These are phyloP conservation scores for Knoxdaviesia capensis DNA, from an alignment of 2,329 filamentous ascomycete species.

Conservation along the genomic window DNA sequence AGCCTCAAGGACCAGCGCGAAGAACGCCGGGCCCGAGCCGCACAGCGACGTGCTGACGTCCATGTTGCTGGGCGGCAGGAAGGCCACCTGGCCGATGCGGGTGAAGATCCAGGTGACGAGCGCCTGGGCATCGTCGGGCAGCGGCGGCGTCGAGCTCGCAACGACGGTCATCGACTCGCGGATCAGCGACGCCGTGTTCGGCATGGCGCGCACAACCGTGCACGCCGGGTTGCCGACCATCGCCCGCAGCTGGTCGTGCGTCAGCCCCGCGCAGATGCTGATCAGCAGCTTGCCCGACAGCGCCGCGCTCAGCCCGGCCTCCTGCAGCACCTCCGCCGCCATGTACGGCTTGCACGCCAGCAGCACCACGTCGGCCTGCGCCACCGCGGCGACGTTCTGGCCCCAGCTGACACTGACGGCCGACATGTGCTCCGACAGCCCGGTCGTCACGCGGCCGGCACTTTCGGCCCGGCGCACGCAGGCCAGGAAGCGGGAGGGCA, in stretches of 20 bases:
- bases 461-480: constrained; percentile 55
- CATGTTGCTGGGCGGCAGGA: constrained; percentile 47
- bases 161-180: constrained; percentile 72
- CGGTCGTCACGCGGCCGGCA: constrained; percentile 45
- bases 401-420: constrained; percentile 47
- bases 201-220: constrained; percentile 60
- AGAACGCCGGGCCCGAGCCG: constrained; percentile 58
- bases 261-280: constrained; percentile 62
- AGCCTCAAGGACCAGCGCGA: constrained; percentile 54
- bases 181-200: constrained; percentile 64
- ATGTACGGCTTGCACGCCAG: constrained; percentile 67
- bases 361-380: constrained; percentile 52
- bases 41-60: constrained; percentile 56
- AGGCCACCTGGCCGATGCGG: constrained; percentile 49
- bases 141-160: constrained; percentile 36
- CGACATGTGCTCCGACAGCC: constrained; percentile 41
- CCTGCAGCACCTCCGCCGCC: constrained; percentile 45
- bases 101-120: constrained; percentile 62
- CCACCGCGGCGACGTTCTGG: constrained; percentile 48
- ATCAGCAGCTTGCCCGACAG: constrained; percentile 65
- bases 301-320: constrained; percentile 49
- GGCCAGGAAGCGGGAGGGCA: constrained; percentile 61
- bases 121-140: constrained; percentile 28
- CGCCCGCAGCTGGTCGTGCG: constrained; percentile 44
- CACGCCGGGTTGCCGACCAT: constrained; percentile 28